Evolutionary conservation across 495 filamentous ascomycete genomes (phyloP), one percentile per base, ranked within the genome.

Genomic region (Chaetomium cochliodes): DNA sequence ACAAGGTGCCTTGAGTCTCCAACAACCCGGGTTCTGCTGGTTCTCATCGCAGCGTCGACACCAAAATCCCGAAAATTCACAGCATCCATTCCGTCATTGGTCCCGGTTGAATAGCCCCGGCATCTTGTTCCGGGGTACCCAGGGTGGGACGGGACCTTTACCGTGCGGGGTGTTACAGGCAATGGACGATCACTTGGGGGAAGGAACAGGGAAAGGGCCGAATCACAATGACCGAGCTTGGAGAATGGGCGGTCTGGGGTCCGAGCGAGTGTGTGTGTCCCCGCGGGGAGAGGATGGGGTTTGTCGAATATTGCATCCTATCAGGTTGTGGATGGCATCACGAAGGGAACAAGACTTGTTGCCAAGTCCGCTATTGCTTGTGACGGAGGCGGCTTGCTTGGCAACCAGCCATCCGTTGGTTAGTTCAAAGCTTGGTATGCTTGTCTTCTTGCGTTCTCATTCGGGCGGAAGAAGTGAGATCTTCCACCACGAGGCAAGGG

Each of bases 121-220:
- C 47, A 11, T 13, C 23, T 9, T 23, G 25, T 30, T 52, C 30
- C 47, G 33, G 33, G 30, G 23, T 28, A 1, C n/a, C 30, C 39
- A 22, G 12, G 33, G 47, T 22, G 33, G 44, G 55, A 44, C 39
- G 39, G 23, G 39, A 28, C 15, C 5, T 60, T 15, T 28, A 23
- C 47, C 30, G 60, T 47, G 51, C 60, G 60, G 51, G 60, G 51
- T 63, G 60, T 63, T 63, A 52, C 37, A 56, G 25, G 15, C 37
- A 23, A 47, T 23, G 52, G 41, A 47, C 25, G 52, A 56, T 55
- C 60, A 9, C 7, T 25, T 9, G 22, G 3, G 8, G 41, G 9
- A 18, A 9, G 6, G 15, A 54, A 33, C 37, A 61, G 26, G 25
- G 60, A 63, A 56, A 44, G 25, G 50, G 23, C 47, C 47, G 59